phyloP scores from a whole-genome alignment of 2,329 filamentous ascomycete genomes.

The Phyllosticta ampelicida region DNA sequence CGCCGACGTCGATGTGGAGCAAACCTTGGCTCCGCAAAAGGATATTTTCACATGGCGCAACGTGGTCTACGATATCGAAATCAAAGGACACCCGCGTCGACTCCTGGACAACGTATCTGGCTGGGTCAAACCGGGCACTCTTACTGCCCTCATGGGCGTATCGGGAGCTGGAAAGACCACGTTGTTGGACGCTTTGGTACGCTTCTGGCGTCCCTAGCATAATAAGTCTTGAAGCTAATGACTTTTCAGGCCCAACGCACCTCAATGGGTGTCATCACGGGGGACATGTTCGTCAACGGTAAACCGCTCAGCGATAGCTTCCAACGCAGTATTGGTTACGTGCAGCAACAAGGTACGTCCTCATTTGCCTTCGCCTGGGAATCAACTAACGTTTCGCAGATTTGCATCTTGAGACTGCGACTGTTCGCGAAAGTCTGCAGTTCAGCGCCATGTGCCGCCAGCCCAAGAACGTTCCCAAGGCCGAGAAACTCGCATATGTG shows the following conservation, averaged over 20 bases:
- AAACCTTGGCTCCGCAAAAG: conserved; percentile 29
- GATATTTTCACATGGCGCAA: conserved; percentile 58
- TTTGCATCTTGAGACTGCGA: conserved; percentile 28
- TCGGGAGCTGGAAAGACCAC: conserved; percentile 30
- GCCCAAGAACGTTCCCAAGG: conserved; percentile 40
- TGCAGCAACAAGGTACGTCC: conserved; percentile 26
- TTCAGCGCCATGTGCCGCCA: conserved; percentile 35
- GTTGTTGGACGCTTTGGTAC: conserved; percentile 25
- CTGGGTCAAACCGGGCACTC: conserved; percentile 45
- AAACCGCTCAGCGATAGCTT: conserved; percentile 25
- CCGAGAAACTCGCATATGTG: conserved; percentile 52
- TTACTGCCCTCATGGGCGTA: conserved; percentile 37
- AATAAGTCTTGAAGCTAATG: too few species aligned
- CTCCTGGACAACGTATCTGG: conserved; percentile 45
- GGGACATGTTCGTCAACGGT: conserved; percentile 29
- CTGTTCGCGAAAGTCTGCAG: conserved; percentile 26
- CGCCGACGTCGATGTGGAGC: conserved; percentile 13
- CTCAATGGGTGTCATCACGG: conserved; percentile 28
- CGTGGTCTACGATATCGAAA: conserved; percentile 40
- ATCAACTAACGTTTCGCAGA: conserved; percentile 14
- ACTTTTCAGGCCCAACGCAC: conserved; percentile 15
- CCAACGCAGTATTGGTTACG: conserved; percentile 29
- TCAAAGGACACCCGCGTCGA: conserved; percentile 40
- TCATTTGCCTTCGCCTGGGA: neutral
- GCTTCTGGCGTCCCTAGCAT: too few species aligned